Evolutionary conservation across 179 eudicot species (phyloP).

Genomic region (Patellifolia procumbens): DNA sequence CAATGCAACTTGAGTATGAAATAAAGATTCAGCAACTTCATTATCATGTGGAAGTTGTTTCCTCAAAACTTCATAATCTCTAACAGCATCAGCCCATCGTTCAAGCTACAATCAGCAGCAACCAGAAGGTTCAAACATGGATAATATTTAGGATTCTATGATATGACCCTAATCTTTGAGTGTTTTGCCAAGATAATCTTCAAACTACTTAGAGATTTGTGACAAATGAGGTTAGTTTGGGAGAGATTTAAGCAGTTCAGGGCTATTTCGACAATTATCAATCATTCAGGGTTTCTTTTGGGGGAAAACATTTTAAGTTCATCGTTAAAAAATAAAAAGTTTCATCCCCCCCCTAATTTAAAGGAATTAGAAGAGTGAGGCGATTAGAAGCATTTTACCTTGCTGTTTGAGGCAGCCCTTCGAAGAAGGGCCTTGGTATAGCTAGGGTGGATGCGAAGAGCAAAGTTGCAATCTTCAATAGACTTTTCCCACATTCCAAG

Average conservation of each 20-base stretch:
- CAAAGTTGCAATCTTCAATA: constrained; percentile 79
- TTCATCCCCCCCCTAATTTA: no score
- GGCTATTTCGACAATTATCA: no score
- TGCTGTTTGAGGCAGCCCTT: constrained; percentile 77
- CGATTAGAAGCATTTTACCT: constrained; percentile 43
- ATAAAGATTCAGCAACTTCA: constrained; percentile 77
- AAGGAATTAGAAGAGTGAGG: background rate
- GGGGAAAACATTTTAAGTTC: no score
- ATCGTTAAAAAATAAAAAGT: no score
- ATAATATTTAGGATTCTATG: background rate
- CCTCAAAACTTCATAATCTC: constrained; percentile 75
- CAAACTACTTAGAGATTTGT: no score
- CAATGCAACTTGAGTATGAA: constrained; percentile 83
- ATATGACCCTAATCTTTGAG: no score
- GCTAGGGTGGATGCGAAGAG: constrained; percentile 69
- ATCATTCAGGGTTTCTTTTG: no score
- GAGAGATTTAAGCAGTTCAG: no score
- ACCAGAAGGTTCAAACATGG: constrained; percentile 11
- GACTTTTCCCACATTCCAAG: constrained; percentile 78
- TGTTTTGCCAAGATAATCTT: no score
- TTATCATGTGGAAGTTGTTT: constrained; percentile 65
- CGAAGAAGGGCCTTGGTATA: constrained; percentile 87
- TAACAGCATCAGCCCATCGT: constrained; percentile 76
- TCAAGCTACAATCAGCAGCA: constrained; percentile 62
- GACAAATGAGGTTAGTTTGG: no score